Evolutionary conservation across 2,329 filamentous ascomycete species (phyloP).

Genomic region (Cladosporium sp.): DNA sequence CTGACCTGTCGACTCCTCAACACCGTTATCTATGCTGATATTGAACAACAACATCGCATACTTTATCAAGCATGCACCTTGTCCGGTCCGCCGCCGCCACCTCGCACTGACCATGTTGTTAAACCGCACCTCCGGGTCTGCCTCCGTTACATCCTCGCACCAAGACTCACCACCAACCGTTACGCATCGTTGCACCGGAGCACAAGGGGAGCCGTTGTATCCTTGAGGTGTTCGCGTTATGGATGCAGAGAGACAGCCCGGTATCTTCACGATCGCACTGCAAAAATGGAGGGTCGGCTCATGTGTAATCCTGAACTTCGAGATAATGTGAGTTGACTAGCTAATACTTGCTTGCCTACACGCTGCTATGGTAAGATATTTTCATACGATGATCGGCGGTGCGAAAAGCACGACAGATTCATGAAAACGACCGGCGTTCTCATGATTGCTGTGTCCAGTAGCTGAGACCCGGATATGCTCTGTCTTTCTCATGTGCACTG

Average conservation of each 20-base stretch:
- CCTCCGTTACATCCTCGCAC: neutral
- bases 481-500: too few species aligned
- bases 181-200: neutral
- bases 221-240: neutral
- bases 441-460: too few species aligned
- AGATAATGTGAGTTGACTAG: too few species aligned
- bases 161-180: neutral
- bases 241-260: neutral
- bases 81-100: neutral
- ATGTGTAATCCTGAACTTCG: too few species aligned
- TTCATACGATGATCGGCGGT: too few species aligned
- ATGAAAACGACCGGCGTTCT: too few species aligned
- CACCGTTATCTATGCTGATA: neutral
- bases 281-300: too few species aligned
- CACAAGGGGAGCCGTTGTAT: slow-evolving; percentile 1
- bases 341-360: too few species aligned
- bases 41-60: neutral
- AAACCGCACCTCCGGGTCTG: neutral
- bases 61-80: neutral
- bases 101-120: slow-evolving; percentile 2
- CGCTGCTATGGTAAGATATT: too few species aligned
- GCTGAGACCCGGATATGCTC: too few species aligned
- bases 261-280: neutral
- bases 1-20: neutral
- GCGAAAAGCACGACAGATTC: too few species aligned